Evolutionary conservation across 306 rosid species (phyloP).

Genomic region (Trifolium fragiferum): DNA sequence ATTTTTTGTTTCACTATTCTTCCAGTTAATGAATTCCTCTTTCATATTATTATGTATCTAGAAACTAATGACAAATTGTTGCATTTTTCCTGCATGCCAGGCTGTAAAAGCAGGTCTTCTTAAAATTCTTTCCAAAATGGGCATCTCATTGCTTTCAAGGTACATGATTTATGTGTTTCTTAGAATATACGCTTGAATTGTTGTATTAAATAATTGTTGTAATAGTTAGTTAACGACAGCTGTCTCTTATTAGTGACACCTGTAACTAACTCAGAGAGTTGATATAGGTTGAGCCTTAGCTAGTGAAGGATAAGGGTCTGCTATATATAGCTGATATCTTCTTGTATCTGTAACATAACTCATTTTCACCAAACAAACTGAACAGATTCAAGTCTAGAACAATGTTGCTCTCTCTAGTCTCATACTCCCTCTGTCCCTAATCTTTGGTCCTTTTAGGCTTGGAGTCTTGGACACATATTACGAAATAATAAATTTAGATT

Average conservation of each 20-base stretch:
- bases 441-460: too few species aligned
- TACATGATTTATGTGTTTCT: constrained; percentile 40
- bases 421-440: background rate
- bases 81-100: constrained; percentile 55
- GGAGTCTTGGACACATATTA: too few species aligned
- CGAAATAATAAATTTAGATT: too few species aligned
- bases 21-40: constrained; percentile 21
- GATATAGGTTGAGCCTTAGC: background rate
- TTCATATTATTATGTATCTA: background rate
- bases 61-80: background rate
- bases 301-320: background rate
- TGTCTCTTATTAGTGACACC: background rate
- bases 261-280: background rate
- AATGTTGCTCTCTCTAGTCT: background rate
- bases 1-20: background rate
- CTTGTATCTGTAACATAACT: background rate
- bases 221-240: background rate
- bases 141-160: constrained; percentile 96
- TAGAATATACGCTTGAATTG: background rate
- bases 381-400: background rate
- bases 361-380: background rate
- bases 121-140: constrained; percentile 97
- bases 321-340: background rate
- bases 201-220: background rate
- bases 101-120: constrained; percentile 94